Evolutionary conservation across 331 rosid species (phyloP).

Genomic region (Malus hybrid): DNA sequence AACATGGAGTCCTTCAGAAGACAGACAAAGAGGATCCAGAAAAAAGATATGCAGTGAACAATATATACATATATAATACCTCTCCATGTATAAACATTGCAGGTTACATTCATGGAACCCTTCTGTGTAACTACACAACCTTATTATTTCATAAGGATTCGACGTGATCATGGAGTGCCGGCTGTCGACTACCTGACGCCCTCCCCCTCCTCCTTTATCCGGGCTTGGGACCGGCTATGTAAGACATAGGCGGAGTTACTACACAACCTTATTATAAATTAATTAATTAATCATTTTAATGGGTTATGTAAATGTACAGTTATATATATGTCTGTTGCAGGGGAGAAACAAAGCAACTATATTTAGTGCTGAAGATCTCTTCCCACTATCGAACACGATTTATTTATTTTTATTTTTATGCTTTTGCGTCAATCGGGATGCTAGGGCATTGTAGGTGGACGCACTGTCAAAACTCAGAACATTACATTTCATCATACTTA

Average conservation of each 20-base stretch:
- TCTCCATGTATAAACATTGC: too few relatives aligned
- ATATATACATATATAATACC: too few relatives aligned
- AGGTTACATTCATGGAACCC: slow-evolving; percentile 8
- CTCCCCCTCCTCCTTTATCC: too few relatives aligned
- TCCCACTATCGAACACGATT: slow-evolving; percentile 12
- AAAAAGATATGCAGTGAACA: background rate
- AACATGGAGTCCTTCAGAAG: background rate
- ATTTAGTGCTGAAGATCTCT: slow-evolving; percentile 23
- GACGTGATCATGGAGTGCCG: too few relatives aligned
- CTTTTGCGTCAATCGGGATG: slow-evolving; percentile 30
- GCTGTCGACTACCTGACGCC: too few relatives aligned
- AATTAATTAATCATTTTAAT: background rate
- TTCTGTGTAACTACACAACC: background rate
- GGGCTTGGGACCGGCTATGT: too few relatives aligned
- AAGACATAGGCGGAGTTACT: too few relatives aligned
- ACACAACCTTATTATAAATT: background rate
- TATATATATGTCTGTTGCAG: slow-evolving; percentile 11
- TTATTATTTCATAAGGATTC: too few relatives aligned
- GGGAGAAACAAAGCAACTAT: slow-evolving; percentile 27
- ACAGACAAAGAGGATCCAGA: slow-evolving; percentile 1
- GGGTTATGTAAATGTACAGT: background rate
- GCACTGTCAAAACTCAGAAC: background rate
- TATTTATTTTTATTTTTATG: background rate
- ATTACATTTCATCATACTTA: background rate
- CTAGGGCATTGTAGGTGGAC: slow-evolving; percentile 53